Evolutionary conservation across 1,284 basidiomycete genomes (phyloP).

Genomic region (Cutaneotrichosporon arboriforme): DNA sequence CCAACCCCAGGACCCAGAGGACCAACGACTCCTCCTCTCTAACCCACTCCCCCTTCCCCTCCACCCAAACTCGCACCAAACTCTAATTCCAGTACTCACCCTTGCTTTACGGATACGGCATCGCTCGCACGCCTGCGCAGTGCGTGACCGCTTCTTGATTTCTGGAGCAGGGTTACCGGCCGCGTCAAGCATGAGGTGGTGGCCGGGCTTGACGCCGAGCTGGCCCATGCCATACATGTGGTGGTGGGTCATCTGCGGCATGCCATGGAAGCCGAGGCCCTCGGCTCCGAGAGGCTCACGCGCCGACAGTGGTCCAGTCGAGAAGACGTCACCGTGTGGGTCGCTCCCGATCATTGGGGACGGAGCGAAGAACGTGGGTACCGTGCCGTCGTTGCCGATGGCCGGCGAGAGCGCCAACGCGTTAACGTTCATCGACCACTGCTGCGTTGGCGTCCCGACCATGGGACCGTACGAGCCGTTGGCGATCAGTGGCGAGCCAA

Average conservation of each 20-base stretch:
- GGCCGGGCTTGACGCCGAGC: slow-evolving; percentile 11
- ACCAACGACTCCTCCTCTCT: no score
- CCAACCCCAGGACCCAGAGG: background rate
- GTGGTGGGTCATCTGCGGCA: slow-evolving; percentile 3
- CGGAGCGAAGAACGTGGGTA: slow-evolving; percentile 6
- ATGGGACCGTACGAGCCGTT: slow-evolving; percentile 7
- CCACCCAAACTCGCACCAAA: no score
- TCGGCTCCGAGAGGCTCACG: slow-evolving; percentile 1
- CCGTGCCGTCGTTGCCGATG: slow-evolving; percentile 2
- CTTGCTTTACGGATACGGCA: slow-evolving; percentile 27
- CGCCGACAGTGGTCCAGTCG: slow-evolving; percentile 1
- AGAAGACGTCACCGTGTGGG: slow-evolving; percentile 9
- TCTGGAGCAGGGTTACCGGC: slow-evolving; percentile 18
- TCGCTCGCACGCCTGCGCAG: slow-evolving; percentile 27
- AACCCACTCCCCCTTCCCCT: no score
- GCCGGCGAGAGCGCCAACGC: slow-evolving; percentile 10
- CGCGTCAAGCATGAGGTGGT: slow-evolving; percentile 14
- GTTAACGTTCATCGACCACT: slow-evolving; percentile 14
- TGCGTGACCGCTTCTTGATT: slow-evolving; percentile 26
- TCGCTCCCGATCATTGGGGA: slow-evolving; percentile 12
- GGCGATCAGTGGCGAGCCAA: slow-evolving; percentile 14
- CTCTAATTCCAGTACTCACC: slow-evolving; percentile 16
- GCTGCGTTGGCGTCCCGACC: slow-evolving; percentile 4
- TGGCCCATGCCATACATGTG: slow-evolving; percentile 6
- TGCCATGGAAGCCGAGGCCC: slow-evolving; percentile 6